phyloP scores from a whole-genome alignment of 257 asterid genomes.

The Solanum pinnatisectum region DNA sequence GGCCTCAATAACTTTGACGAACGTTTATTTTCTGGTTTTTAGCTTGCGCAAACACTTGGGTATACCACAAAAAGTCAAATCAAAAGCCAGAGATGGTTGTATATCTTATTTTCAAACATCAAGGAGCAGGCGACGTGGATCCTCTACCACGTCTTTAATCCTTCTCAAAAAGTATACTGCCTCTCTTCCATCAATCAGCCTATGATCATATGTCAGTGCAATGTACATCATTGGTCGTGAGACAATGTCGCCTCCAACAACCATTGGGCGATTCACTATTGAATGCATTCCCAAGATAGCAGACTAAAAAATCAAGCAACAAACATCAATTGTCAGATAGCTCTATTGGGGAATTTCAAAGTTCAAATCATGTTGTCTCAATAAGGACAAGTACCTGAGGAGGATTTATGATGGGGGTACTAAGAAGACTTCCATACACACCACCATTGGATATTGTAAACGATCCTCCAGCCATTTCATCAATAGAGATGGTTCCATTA shows the following conservation, averaged over 20 bases:
- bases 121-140: slow-evolving; percentile 86
- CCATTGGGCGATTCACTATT: slow-evolving; percentile 92
- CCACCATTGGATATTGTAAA: slow-evolving; percentile 98
- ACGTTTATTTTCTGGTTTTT: slow-evolving; percentile 1
- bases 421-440: slow-evolving; percentile 91
- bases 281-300: slow-evolving; percentile 99
- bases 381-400: slow-evolving; percentile 62
- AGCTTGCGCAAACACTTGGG: not conserved
- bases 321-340: not conserved
- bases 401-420: slow-evolving; percentile 97
- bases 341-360: not conserved
- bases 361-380: not conserved
- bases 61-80: not conserved
- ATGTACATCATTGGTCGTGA: slow-evolving; percentile 95
- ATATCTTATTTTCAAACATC: slow-evolving; percentile 46
- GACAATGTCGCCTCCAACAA: slow-evolving; percentile 78
- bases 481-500: slow-evolving; percentile 85
- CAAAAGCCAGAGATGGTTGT: not conserved
- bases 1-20: slow-evolving; percentile 1
- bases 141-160: slow-evolving; percentile 94
- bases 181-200: slow-evolving; percentile 98
- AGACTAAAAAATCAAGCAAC: slow-evolving; percentile 41
- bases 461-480: slow-evolving; percentile 98
- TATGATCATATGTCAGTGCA: slow-evolving; percentile 86
- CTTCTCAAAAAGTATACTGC: slow-evolving; percentile 87